Percentiles rank a stretch among this genome's conserved stretches.
Conservation (phyloP, 2,329 filamentous ascomycete species). For the Alternaria atra region DNA sequence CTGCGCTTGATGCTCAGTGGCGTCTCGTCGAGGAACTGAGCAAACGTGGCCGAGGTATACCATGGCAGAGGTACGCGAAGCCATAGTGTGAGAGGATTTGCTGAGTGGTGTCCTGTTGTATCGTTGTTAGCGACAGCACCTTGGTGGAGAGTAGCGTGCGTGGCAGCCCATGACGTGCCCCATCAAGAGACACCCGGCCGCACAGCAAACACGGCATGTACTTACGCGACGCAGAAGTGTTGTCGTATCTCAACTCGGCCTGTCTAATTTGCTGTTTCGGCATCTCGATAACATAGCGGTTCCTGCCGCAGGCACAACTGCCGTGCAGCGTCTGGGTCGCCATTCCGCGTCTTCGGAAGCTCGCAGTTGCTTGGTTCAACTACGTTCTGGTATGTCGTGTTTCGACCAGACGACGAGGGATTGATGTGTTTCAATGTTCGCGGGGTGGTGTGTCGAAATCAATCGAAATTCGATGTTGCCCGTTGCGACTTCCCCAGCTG, state of each 20-base stretch:
- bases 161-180: slow-evolving; percentile 2
- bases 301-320: slow-evolving; percentile 85
- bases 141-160: not conserved
- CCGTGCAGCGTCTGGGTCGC: slow-evolving; percentile 69
- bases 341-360: slow-evolving; percentile 23
- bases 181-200: not conserved
- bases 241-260: slow-evolving; percentile 70
- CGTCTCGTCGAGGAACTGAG: slow-evolving; percentile 79
- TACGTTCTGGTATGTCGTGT: not conserved
- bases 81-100: slow-evolving; percentile 79
- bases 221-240: slow-evolving; percentile 75
- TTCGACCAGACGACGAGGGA: not conserved
- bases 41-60: slow-evolving; percentile 79
- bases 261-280: slow-evolving; percentile 72
- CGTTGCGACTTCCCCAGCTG: slow-evolving; percentile 15
- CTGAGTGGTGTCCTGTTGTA: slow-evolving; percentile 67
- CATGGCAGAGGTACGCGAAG: slow-evolving; percentile 82
- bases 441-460: slow-evolving; percentile 15
- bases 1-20: slow-evolving; percentile 56
- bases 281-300: slow-evolving; percentile 78
- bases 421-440: slow-evolving; percentile 17
- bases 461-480: slow-evolving; percentile 16
- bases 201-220: slow-evolving; percentile 30
- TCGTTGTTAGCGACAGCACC: not conserved
- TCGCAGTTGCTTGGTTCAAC: not conserved